These are phyloP conservation scores for Torulaspora franciscae DNA, from an alignment of 805 yeast species.

Conservation along the genomic window DNA sequence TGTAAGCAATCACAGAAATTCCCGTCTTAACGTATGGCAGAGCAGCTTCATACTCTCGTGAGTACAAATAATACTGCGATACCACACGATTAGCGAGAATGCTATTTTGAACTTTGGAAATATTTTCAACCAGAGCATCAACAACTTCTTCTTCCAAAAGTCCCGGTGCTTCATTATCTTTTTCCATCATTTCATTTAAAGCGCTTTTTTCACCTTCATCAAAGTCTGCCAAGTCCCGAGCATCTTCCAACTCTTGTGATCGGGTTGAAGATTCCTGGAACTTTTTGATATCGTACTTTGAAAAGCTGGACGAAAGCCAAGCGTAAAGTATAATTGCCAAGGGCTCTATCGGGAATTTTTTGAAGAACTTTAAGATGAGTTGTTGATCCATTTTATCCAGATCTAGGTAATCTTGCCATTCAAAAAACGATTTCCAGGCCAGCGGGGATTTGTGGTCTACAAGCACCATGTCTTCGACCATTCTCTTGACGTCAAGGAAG, in stretches of 20 bases:
- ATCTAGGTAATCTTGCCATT: slow-evolving; percentile 59
- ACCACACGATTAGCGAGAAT: slow-evolving; percentile 63
- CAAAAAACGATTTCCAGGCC: slow-evolving; percentile 72
- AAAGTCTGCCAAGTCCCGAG: slow-evolving; percentile 20
- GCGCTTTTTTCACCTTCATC: slow-evolving; percentile 23
- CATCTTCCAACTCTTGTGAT: slow-evolving; percentile 7
- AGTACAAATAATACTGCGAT: slow-evolving; percentile 53
- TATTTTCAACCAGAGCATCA: slow-evolving; percentile 48
- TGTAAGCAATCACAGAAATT: slow-evolving; percentile 48
- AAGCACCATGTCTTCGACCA: slow-evolving; percentile 68
- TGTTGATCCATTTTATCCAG: slow-evolving; percentile 47
- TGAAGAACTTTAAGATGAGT: slow-evolving; percentile 48
- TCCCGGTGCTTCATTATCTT: slow-evolving; percentile 22
- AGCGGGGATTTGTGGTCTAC: slow-evolving; percentile 54
- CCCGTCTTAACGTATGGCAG: slow-evolving; percentile 57
- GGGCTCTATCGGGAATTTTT: slow-evolving; percentile 55
- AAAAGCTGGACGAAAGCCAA: slow-evolving; percentile 60
- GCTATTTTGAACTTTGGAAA: slow-evolving; percentile 41
- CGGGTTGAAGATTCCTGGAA: slow-evolving; percentile 9
- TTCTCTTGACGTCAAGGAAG: slow-evolving; percentile 44
- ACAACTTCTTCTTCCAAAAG: slow-evolving; percentile 49
- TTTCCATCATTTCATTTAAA: slow-evolving; percentile 25
- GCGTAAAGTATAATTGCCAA: slow-evolving; percentile 59
- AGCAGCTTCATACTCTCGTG: slow-evolving; percentile 60
- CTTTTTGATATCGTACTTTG: slow-evolving; percentile 47